Base-by-base conservation (phyloP, 495 filamentous ascomycete species). In the Penicillium chermesinum region DNA sequence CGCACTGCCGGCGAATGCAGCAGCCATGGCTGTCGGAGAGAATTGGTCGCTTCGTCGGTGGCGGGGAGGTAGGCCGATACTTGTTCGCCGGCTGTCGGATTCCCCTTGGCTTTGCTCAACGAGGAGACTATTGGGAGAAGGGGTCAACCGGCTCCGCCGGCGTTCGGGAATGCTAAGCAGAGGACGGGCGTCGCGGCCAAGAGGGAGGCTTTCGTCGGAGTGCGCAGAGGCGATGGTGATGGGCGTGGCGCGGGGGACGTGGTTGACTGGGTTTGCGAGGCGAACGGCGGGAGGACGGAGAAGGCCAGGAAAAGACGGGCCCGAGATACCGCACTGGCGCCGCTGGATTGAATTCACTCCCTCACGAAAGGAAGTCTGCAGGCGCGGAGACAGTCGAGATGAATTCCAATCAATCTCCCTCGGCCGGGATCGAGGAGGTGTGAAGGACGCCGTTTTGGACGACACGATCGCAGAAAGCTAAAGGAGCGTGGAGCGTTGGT, bases 111-210 rank as follows among this genome's bases (percentile, higher is more conserved):
- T 82, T 52, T 78, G 79, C 52, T 88, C 84, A 42, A 88, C 78
- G 48, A 83, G 72, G 21, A 85, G 68, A 56, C 82, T 87, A 41
- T 73, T 77, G 22, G 78, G 75, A 40, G 76, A 75, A 9, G 71
- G 70, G 46, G 71, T 65, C 3, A 66, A 71, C 35, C 82, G 73
- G 50, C 67, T 79, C 56, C 78, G 78, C 37, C 78, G 81, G 52
- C 80, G 79, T 53, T 88, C 84, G 38, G 84, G 79, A 25, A 87
- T 75, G 10, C 81, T 80, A 42, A 89, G 74, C 14, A 89, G 79
- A 13, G 85, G 86, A 55, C 80, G 82, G 38, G 82, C 82, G 70
- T 81, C 82, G 19, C 70, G 66, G 15, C 62, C 57, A 19, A 72
- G 61, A 0, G 65, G 61, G 14, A 73, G 64, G 27, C 58, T 65